These are phyloP conservation scores for Posidonia oceanica DNA, from an alignment of 116 monocot genomes.

Conservation along the genomic window DNA sequence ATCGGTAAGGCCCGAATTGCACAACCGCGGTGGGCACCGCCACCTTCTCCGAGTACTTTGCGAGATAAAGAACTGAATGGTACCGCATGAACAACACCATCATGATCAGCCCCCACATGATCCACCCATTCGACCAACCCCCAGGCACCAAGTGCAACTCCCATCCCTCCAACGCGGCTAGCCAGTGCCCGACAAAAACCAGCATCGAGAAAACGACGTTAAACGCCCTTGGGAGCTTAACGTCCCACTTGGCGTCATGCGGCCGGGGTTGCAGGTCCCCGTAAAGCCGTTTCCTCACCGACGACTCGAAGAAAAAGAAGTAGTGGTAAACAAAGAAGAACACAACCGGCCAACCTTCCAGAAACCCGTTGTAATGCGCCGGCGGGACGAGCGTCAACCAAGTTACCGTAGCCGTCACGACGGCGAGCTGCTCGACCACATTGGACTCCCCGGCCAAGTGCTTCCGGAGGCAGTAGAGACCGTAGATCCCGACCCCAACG, in stretches of 20 bases:
- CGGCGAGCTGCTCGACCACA: constrained; percentile 46
- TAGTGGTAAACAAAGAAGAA: constrained; percentile 84
- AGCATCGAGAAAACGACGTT: constrained; percentile 26
- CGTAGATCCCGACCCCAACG: constrained; percentile 18
- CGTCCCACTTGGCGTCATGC: constrained; percentile 69
- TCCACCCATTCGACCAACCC: constrained; percentile 49
- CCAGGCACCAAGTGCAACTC: constrained; percentile 55
- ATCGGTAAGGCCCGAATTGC: constrained; percentile 76
- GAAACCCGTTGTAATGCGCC: constrained; percentile 64
- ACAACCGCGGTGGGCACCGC: constrained; percentile 50
- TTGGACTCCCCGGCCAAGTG: constrained; percentile 22
- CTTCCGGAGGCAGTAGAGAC: constrained; percentile 26
- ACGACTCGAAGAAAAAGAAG: constrained; percentile 84
- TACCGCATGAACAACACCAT: constrained; percentile 53
- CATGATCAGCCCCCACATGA: constrained; percentile 39
- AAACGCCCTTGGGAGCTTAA: constrained; percentile 20
- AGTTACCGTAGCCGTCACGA: constrained; percentile 43
- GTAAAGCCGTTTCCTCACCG: constrained; percentile 61
- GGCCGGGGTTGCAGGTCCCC: constrained; percentile 48
- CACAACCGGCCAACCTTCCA: constrained; percentile 73
- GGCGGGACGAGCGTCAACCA: constrained; percentile 74
- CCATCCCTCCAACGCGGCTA: constrained; percentile 53
- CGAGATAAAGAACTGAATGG: constrained; percentile 55
- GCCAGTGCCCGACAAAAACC: constrained; percentile 47
- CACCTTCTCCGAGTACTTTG: constrained; percentile 71